phyloP scores from a whole-genome alignment of 2,329 filamentous ascomycete genomes.

The Phialophora tarda region DNA sequence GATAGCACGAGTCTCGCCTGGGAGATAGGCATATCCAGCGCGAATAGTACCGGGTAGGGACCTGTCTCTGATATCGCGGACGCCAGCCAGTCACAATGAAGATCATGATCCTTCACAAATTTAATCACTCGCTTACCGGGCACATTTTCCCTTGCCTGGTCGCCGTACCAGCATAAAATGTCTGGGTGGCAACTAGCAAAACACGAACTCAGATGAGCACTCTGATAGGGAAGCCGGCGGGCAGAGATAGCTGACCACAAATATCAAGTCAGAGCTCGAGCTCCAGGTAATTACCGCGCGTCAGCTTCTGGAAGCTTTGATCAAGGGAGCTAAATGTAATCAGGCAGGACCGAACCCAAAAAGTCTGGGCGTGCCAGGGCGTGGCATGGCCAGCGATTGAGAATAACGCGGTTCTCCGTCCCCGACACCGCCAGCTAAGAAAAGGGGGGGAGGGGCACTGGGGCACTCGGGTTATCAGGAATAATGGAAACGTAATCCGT shows the following conservation, averaged over 20 bases:
- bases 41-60: not conserved
- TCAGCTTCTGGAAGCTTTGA: slow-evolving; percentile 1
- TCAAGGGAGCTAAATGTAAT: slow-evolving; percentile 17
- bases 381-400: not conserved
- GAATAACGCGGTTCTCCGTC: not conserved
- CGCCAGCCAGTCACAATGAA: slow-evolving; percentile 5
- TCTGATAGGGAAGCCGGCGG: slow-evolving; percentile 23
- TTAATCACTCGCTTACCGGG: slow-evolving; percentile 12
- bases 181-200: slow-evolving; percentile 5
- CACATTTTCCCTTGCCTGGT: slow-evolving; percentile 3
- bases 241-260: slow-evolving; percentile 27
- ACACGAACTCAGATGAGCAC: slow-evolving; percentile 5
- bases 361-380: not conserved
- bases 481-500: no score
- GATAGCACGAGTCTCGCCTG: slow-evolving; percentile 11
- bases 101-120: slow-evolving; percentile 7
- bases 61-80: slow-evolving; percentile 2
- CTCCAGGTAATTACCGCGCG: slow-evolving; percentile 1
- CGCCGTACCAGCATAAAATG: slow-evolving; percentile 1
- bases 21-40: slow-evolving; percentile 1
- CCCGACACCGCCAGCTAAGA: not conserved
- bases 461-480: no score
- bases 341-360: slow-evolving; percentile 12
- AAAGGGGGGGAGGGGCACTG: not conserved
- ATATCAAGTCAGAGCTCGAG: slow-evolving; percentile 23